phyloP scores from a whole-genome alignment of 2,329 filamentous ascomycete genomes.

The Herpotrichia juniperi region DNA sequence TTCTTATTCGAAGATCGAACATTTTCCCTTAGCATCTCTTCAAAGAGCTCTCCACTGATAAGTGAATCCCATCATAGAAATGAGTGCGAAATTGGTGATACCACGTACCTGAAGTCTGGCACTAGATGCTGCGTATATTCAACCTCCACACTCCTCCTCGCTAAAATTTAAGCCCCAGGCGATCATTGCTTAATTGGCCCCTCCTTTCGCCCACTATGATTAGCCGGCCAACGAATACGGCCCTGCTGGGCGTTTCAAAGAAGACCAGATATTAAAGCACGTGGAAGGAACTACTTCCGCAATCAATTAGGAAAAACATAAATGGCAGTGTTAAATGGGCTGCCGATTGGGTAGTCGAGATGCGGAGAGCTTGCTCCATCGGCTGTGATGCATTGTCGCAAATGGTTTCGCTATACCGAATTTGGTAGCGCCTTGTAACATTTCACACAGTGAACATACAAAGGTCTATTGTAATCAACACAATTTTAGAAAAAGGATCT shows the following conservation, averaged over 20 bases:
- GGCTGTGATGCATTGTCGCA: not conserved
- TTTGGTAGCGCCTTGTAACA: too few species aligned
- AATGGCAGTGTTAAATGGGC: not conserved
- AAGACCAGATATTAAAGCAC: slow-evolving; percentile 1
- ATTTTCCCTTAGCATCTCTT: too few species aligned
- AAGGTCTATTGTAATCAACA: not conserved
- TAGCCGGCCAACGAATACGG: slow-evolving; percentile 2
- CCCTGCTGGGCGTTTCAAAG: not conserved
- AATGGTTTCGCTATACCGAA: too few species aligned
- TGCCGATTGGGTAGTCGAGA: not conserved
- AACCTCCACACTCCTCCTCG: not conserved
- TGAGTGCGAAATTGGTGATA: not conserved
- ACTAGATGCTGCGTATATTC: not conserved
- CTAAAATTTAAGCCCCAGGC: slow-evolving; percentile 1
- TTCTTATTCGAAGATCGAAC: not conserved
- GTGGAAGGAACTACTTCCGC: not conserved
- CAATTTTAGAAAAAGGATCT: too few species aligned
- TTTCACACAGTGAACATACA: not conserved
- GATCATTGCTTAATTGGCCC: slow-evolving; percentile 6
- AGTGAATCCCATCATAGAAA: too few species aligned
- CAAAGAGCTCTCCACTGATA: too few species aligned
- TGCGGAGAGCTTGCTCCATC: not conserved
- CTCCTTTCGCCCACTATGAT: slow-evolving; percentile 3
- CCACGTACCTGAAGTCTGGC: not conserved
- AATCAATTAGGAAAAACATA: not conserved